phyloP scores from a whole-genome alignment of 1,284 basidiomycete genomes.

The Mycocalia duriaeana region DNA sequence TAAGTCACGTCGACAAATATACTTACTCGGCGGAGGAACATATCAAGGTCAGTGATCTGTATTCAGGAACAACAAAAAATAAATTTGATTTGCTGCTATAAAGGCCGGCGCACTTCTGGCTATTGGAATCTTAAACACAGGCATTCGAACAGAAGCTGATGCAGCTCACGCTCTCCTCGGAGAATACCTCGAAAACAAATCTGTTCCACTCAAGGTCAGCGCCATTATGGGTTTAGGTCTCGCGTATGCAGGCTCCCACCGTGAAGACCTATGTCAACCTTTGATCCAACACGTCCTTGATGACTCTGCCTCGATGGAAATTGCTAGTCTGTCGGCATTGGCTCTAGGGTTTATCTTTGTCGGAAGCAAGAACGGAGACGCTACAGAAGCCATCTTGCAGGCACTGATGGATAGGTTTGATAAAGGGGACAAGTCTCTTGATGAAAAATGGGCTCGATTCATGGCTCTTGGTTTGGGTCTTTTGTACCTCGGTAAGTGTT shows the following conservation, averaged over 20 bases:
- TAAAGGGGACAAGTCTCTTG: conserved; percentile 68
- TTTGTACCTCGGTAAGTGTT: conserved; percentile 77
- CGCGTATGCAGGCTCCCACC: conserved; percentile 90
- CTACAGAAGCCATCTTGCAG: conserved; percentile 87
- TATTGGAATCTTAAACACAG: conserved; percentile 88
- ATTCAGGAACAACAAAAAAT: neutral
- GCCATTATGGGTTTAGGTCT: conserved; percentile 91
- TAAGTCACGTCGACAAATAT: conserved; percentile 96
- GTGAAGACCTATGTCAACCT: conserved; percentile 79
- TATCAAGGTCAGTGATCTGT: conserved; percentile 66
- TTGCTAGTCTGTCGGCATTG: conserved; percentile 82
- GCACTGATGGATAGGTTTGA: conserved; percentile 89
- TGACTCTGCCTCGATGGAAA: conserved; percentile 83
- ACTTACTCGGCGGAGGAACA: conserved; percentile 95
- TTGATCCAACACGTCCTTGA: conserved; percentile 82
- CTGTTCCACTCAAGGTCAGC: conserved; percentile 78
- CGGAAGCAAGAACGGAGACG: conserved; percentile 92
- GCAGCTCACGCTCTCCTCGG: conserved; percentile 88
- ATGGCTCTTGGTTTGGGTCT: conserved; percentile 88
- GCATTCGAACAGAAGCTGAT: conserved; percentile 91
- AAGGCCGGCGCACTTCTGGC: conserved; percentile 92
- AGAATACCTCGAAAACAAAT: conserved; percentile 89
- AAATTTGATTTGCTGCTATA: neutral
- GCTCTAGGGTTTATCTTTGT: conserved; percentile 95
- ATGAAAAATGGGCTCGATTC: conserved; percentile 93